Evolutionary conservation across 2,329 filamentous ascomycete genomes (phyloP).

Genomic region (Colletotrichum orchidophilum): DNA sequence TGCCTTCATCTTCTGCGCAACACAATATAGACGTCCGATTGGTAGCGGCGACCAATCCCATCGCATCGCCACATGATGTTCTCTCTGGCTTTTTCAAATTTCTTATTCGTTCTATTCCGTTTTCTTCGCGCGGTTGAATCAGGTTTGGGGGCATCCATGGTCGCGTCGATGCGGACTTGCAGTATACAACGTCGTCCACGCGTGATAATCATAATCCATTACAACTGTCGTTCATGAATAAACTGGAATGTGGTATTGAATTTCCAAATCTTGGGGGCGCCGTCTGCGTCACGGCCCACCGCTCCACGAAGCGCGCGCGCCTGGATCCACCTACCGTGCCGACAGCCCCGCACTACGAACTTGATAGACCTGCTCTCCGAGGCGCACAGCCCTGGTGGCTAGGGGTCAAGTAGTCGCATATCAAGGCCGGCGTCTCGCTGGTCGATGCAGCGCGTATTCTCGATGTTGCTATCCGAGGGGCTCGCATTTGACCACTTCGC

Average conservation of each 20-base stretch:
- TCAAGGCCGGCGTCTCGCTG: too few species aligned
- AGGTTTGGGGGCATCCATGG: neutral
- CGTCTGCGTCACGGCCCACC: neutral
- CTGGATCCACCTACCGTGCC: too few species aligned
- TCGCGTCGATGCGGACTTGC: neutral
- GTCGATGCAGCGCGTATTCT: too few species aligned
- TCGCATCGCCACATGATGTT: constrained; percentile 3
- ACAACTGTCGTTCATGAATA: neutral
- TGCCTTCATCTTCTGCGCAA: neutral
- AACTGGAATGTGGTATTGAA: neutral
- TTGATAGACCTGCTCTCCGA: too few species aligned
- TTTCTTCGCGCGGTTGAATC: neutral
- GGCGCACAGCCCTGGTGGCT: too few species aligned
- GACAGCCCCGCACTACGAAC: too few species aligned
- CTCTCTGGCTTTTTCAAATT: neutral
- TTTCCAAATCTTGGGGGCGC: neutral
- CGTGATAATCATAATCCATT: neutral
- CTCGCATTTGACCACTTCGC: too few species aligned
- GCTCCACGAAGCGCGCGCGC: too few species aligned
- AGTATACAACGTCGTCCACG: neutral
- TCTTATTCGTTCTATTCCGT: constrained; percentile 5
- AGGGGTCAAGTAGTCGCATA: too few species aligned
- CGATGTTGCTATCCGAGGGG: too few species aligned
- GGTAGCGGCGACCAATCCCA: neutral
- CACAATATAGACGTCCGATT: neutral